Evolutionary conservation across 2,329 filamentous ascomycete genomes (phyloP), one percentile per base, ranked within the genome.

Genomic region (Ophiostoma perfectum): DNA sequence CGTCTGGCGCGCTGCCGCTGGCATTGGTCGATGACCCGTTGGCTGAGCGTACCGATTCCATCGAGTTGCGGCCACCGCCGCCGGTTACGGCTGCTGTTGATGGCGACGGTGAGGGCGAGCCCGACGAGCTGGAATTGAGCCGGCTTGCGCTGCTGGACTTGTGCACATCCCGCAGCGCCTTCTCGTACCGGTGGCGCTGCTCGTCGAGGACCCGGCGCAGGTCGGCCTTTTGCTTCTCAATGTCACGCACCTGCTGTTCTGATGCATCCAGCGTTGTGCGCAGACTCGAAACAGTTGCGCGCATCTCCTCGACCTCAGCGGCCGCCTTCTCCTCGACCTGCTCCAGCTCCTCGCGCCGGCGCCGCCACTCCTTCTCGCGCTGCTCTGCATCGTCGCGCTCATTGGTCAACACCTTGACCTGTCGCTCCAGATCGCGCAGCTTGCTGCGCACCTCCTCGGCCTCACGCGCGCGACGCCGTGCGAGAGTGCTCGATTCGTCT

Each of bases 191-290:
- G 68, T 84, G 81, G 72, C 90, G 89, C 41, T 88, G 86, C 72
- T 97, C 93, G 73, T 97, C 92, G 2, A 96, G 83, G 44, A 90
- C 83, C 58, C 87, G 86, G 63, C 90, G 86, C 66, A 96, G 80
- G 70, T 97, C 93, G 0, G 82, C 80, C 72, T 89, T 90, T 75
- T 96, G 91, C 78, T 88, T 91, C 77, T 97, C 93, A 5, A 91
- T 82, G n/a, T 95, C 90, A 42, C 70, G 85, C 0, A 91, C 87
- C 77, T 96, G 91, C 75, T 86, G 88, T 78, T 99, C 95, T 47
- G 90, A 94, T 64, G 92, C 91, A 73, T 98, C 93, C 1, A 99
- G 82, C 0, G 93, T 88, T 69, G 91, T 85, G 1, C 91, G 88
- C 44, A 99, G 82, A 72, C 91, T 89, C 6, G 86, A 83, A 80